Evolutionary conservation across 352 stramenopile species (phyloP).

Genomic region (Nothophytophthora sp.): DNA sequence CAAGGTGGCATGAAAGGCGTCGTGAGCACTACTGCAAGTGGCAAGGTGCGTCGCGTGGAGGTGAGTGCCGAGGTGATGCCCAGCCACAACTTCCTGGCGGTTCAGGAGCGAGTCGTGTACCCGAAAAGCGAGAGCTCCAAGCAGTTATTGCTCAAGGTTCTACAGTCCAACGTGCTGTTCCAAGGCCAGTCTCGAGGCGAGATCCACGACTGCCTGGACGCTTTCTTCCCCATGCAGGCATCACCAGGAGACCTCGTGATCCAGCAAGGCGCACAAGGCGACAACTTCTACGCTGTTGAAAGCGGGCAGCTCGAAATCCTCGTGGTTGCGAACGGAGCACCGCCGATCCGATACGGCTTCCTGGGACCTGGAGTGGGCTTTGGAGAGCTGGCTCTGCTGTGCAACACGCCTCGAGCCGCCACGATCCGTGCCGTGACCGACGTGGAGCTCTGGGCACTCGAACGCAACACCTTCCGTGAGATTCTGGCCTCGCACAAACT

Average conservation of each 20-base stretch:
- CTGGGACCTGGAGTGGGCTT: conserved; percentile 81
- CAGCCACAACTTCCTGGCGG: conserved; percentile 61
- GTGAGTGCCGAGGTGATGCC: conserved; percentile 81
- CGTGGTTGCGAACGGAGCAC: conserved; percentile 48
- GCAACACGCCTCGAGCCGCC: conserved; percentile 95
- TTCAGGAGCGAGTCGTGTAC: conserved; percentile 55
- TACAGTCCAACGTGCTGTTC: conserved; percentile 81
- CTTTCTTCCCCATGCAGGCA: conserved; percentile 66
- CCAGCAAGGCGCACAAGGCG: conserved; percentile 67
- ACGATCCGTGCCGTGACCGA: conserved; percentile 81
- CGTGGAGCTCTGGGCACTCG: conserved; percentile 68
- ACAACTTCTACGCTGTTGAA: conserved; percentile 80
- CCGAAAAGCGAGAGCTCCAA: conserved; percentile 60
- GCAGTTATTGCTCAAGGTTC: conserved; percentile 57
- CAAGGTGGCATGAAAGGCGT: not conserved
- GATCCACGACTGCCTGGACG: conserved; percentile 67
- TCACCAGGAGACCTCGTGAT: conserved; percentile 52
- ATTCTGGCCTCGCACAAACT: conserved; percentile 79
- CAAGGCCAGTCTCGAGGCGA: conserved; percentile 57
- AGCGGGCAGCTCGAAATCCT: conserved; percentile 71
- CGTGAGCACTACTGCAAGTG: conserved; percentile 3
- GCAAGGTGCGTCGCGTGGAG: conserved; percentile 56
- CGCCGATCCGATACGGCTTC: conserved; percentile 71
- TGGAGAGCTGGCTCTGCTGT: conserved; percentile 97
- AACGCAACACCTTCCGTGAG: conserved; percentile 74